phyloP scores from a whole-genome alignment of 2,329 filamentous ascomycete genomes.

The Pseudogymnoascus sp. region DNA sequence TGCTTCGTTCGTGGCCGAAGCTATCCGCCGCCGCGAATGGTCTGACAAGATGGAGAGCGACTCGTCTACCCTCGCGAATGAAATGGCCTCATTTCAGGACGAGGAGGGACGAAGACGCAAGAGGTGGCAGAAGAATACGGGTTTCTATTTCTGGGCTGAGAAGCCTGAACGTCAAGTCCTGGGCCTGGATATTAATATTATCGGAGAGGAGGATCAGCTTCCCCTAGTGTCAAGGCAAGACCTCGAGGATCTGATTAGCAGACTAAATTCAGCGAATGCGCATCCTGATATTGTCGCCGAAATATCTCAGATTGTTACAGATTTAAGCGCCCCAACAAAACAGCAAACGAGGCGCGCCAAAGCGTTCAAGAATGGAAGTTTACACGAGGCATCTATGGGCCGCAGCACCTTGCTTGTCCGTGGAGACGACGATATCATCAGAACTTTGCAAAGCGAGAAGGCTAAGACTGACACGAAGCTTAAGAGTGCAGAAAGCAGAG shows the following conservation, averaged over 20 bases:
- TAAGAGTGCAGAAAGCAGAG: constrained; percentile 78
- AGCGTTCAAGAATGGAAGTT: constrained; percentile 92
- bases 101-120: constrained; percentile 83
- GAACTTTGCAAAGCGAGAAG: constrained; percentile 77
- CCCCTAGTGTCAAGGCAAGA: constrained; percentile 69
- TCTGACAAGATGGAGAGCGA: constrained; percentile 82
- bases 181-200: constrained; percentile 77
- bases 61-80: constrained; percentile 79
- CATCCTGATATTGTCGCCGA: constrained; percentile 63
- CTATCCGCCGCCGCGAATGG: constrained; percentile 83
- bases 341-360: constrained; percentile 82
- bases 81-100: constrained; percentile 85
- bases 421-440: constrained; percentile 76
- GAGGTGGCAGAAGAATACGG: constrained; percentile 84
- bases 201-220: constrained; percentile 74
- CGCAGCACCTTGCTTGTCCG: constrained; percentile 70
- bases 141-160: constrained; percentile 59
- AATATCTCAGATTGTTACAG: constrained; percentile 66
- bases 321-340: constrained; percentile 73
- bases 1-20: constrained; percentile 79
- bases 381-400: constrained; percentile 85
- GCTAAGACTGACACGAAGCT: constrained; percentile 63
- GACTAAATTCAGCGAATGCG: constrained; percentile 56
- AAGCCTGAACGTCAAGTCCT: constrained; percentile 61
- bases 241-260: constrained; percentile 64